Evolutionary conservation across 129 eudicot genomes (phyloP), one percentile per base, ranked within the genome.

Genomic region (Centaurea solstitialis): DNA sequence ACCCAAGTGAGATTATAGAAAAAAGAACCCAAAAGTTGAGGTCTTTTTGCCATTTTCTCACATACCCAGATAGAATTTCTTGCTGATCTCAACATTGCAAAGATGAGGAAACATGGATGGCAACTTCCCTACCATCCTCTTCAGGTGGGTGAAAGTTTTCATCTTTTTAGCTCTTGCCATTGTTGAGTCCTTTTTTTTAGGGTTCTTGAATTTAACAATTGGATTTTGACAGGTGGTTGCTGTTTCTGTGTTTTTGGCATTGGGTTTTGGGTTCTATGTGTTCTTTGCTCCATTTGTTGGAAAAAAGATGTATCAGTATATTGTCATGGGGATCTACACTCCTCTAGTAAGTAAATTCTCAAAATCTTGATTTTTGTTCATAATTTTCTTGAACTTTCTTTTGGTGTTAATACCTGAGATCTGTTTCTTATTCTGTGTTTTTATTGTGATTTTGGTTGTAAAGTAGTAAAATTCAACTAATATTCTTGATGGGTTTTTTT

Each of bases 261-360:
- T 95, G 98, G 99, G 98, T 22, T 95, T 95, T 89, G 97, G 98
- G 68, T 95, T 90, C 88, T 95, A 95, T 89, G 99, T 95, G 69
- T 95, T 95, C 96, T 95, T 95, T 88, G 99, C 99, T 8, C 99
- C 99, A 81, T 95, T 95, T 91, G 99, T 95, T 66, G 99, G 98
- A 68, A 95, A 88, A 81, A 86, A 91, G 85, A 80, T 88, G 75
- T 89, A 89, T 82, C 99, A 95, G 85, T 95, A 92, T 81, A 91
- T 95, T 66, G 94, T 83, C 70, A 95, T 95, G 92, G 99, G 98
- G 87, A 84, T 95, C 85, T 96, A 96, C 89, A 93, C 95, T 85
- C 99, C 98, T 80, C 92, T 96, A 71, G 99, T 96, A 81, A 96
- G 99, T 30, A 21, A 75, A 69, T 59, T 67, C 50, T 40, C 5